Evolutionary conservation across 306 rosid genomes (phyloP), one percentile per base, ranked within the genome.

Genomic region (Cucurbita ficifolia): DNA sequence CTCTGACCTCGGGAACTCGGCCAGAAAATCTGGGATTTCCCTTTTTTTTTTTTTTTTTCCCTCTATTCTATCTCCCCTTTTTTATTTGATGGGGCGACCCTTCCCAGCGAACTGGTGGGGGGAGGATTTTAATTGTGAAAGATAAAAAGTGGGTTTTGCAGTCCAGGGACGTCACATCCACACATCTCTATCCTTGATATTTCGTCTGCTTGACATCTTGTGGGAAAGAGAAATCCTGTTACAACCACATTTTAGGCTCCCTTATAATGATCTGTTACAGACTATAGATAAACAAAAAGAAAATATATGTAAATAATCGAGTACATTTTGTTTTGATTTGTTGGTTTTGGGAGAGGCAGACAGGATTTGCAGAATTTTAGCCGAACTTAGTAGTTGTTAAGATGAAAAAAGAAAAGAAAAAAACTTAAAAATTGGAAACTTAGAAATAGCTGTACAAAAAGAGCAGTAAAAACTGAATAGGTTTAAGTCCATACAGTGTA

Each of bases 21-120:
- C 92, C 90, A 80, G 90, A 89, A 91, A 88, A 88, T 83, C 90
- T 46, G 88, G 93, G 90, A 86, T 84, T 73, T 79, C 55, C 58
- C 46, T 70, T 76, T 56, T 58, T 50, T 8, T 29, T 38, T 38
- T 38, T 58, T 36, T 10, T 18, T 61, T 68, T 5, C 39, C 24
- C 21, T 60, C 69, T 77, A 19, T 19, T n/a, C 33, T 29, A 29
- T 29, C 36, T 50, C 48, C 45, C 49, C 19, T 76, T 63, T 19
- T 61, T 29, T 29, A 29, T 29, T 29, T 8, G n/a, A 77, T 69
- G 70, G 43, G n/a, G 12, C 4, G 69, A 38, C 69, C n/a, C 22
- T 62, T 62, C 24, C n/a, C 48, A 36, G 22, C 38, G 68, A 22
- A 57, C 39, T 38, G 21, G 68, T 61, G 69, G 69, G 48, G 62